These are phyloP conservation scores for Caloboletus firmus DNA, from an alignment of 1,284 basidiomycete genomes.

Conservation along the genomic window DNA sequence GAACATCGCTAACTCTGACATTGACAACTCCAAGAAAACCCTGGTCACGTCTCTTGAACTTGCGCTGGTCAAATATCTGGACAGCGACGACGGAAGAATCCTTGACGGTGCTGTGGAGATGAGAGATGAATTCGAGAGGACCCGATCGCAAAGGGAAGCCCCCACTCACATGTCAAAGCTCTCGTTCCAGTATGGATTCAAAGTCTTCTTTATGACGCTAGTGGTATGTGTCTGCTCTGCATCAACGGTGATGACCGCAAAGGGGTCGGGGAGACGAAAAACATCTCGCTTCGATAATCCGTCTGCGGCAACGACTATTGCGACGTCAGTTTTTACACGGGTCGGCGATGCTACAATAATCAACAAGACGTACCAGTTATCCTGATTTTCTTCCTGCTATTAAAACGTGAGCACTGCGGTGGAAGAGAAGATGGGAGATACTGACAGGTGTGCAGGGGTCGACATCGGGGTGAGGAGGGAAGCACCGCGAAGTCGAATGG, in stretches of 20 bases:
- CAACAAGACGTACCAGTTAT: constrained; percentile 48
- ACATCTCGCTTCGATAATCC: constrained; percentile 88
- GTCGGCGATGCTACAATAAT: background rate
- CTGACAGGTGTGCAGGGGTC: constrained; percentile 32
- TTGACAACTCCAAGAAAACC: constrained; percentile 95
- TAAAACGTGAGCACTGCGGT: constrained; percentile 11
- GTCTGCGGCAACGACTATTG: constrained; percentile 83
- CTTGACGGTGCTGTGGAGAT: constrained; percentile 67
- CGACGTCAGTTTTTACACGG: background rate
- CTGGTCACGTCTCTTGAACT: constrained; percentile 94
- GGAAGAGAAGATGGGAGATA: background rate
- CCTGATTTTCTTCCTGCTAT: constrained; percentile 59
- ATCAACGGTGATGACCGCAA: constrained; percentile 93
- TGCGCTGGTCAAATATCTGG: constrained; percentile 96
- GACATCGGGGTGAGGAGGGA: constrained; percentile 22
- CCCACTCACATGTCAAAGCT: constrained; percentile 78
- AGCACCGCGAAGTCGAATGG: background rate
- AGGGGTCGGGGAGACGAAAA: constrained; percentile 90
- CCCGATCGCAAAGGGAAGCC: background rate
- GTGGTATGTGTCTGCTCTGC: constrained; percentile 94
- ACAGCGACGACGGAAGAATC: constrained; percentile 91
- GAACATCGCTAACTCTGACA: constrained; percentile 84
- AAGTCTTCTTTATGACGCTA: constrained; percentile 84
- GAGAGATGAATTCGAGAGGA: constrained; percentile 6
- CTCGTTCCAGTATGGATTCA: constrained; percentile 95